A percentile compares a stretch with the other conserved stretches of the same genome.
Conservation (phyloP, 2,329 filamentous ascomycete species). For the Helminthosporium solani region DNA sequence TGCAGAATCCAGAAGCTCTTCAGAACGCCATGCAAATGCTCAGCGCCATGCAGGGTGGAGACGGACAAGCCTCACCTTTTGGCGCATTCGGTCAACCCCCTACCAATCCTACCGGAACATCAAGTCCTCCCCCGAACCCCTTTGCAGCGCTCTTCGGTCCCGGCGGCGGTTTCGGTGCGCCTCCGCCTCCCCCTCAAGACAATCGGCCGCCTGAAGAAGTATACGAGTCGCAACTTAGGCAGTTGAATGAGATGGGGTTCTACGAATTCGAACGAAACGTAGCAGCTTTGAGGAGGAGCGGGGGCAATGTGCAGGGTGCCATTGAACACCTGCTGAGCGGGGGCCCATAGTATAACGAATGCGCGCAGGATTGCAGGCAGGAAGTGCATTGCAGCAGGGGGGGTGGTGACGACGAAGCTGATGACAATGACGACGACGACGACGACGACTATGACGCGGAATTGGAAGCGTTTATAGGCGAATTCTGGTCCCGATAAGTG, state of each 20-base stretch:
- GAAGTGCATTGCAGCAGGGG: too few relatives aligned
- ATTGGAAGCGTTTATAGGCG: too few relatives aligned
- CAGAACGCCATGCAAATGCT: constrained; percentile 56
- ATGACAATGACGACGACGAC: too few relatives aligned
- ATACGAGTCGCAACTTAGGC: constrained; percentile 84
- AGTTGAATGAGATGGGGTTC: constrained; percentile 99
- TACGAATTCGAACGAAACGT: constrained; percentile 95
- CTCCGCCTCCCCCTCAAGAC: constrained; percentile 63
- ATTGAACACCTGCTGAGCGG: constrained; percentile 66
- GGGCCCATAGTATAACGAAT: constrained; percentile 16
- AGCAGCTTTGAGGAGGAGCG: constrained; percentile 79
- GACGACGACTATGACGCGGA: too few relatives aligned
- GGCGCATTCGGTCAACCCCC: constrained; percentile 51
- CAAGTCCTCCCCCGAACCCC: constrained; percentile 35
- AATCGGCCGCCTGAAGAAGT: constrained; percentile 89
- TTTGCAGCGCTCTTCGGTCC: constrained; percentile 46
- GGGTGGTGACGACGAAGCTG: too few relatives aligned
- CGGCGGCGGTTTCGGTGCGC: constrained; percentile 37
- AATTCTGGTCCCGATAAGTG: too few relatives aligned
- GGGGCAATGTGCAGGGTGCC: constrained; percentile 91
- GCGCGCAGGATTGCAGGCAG: too few relatives aligned
- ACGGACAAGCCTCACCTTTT: constrained; percentile 36
- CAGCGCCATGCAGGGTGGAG: constrained; percentile 49
- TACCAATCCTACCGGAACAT: constrained; percentile 33
- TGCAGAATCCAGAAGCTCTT: constrained; percentile 61